Conservation (phyloP, 495 filamentous ascomycete species). For the Rhypophila decipiens region DNA sequence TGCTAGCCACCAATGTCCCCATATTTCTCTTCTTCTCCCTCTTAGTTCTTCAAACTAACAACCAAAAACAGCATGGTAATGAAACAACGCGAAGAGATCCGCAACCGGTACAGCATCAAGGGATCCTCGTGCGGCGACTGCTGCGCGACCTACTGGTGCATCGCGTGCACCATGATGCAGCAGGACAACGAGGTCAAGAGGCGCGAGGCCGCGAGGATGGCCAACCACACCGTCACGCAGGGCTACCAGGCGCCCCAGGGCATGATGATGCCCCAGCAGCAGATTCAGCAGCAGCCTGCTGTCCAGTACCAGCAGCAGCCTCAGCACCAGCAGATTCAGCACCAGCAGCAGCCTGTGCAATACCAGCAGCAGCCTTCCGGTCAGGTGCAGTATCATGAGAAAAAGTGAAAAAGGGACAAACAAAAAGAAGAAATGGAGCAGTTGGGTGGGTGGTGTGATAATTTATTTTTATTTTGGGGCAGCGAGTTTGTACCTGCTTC, state of each 20-base stretch:
- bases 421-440: too few species aligned
- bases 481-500: too few species aligned
- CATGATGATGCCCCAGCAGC: not conserved
- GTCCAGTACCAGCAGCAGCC: not conserved
- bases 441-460: too few species aligned
- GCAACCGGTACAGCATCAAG: constrained; percentile 41
- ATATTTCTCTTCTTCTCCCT: not conserved
- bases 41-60: not conserved
- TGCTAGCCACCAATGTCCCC: not conserved
- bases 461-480: too few species aligned
- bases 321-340: not conserved
- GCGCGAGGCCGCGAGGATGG: constrained; percentile 2
- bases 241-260: not conserved
- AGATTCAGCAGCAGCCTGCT: not conserved
- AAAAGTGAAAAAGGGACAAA: too few species aligned
- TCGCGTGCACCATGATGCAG: constrained; percentile 50
- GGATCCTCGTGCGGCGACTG: constrained; percentile 44
- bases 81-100: constrained; percentile 45
- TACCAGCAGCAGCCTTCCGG: too few species aligned
- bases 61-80: constrained; percentile 22
- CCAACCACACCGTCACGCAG: not conserved
- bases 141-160: constrained; percentile 42
- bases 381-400: too few species aligned
- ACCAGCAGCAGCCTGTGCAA: not conserved
- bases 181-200: constrained; percentile 46